Conservation (phyloP, 2,329 filamentous ascomycete genomes). For the Ambrosiella cleistominuta region DNA sequence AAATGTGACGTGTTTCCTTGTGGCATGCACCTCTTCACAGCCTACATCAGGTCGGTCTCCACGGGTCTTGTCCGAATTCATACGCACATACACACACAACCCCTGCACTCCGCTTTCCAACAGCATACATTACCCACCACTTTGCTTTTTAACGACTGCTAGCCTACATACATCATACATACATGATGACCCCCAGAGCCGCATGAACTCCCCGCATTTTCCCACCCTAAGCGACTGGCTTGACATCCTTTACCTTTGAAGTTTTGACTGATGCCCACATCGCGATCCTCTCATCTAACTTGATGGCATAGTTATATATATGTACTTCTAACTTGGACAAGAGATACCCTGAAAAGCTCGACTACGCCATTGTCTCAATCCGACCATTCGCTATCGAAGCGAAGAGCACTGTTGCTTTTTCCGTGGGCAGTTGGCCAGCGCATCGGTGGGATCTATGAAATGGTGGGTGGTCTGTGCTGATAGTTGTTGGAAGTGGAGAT, state of each 20-base stretch:
- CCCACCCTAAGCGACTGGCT: not conserved
- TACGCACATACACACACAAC: too few relatives aligned
- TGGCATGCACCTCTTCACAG: too few relatives aligned
- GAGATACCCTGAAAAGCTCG: too few relatives aligned
- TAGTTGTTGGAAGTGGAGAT: not conserved
- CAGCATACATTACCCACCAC: too few relatives aligned
- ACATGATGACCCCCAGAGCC: not conserved
- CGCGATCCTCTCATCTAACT: not conserved
- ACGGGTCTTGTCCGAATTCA: too few relatives aligned
- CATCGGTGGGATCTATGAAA: not conserved
- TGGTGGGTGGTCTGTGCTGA: not conserved
- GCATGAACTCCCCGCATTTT: not conserved
- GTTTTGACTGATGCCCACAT: not conserved
- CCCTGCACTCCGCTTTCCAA: too few relatives aligned
- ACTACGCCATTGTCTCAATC: not conserved
- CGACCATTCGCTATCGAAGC: not conserved
- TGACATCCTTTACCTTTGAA: not conserved
- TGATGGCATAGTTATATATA: not conserved
- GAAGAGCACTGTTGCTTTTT: not conserved
- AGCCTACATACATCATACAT: not conserved
- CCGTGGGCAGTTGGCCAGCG: not conserved
- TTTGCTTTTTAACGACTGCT: too few relatives aligned
- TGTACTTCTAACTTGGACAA: not conserved
- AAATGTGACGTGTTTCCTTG: too few relatives aligned
- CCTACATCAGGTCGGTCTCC: too few relatives aligned